Percentiles rank a stretch among this genome's conserved stretches.
Evolutionary conservation across 2,329 filamentous ascomycete species (phyloP).

Genomic region (Botrytis paeoniae): DNA sequence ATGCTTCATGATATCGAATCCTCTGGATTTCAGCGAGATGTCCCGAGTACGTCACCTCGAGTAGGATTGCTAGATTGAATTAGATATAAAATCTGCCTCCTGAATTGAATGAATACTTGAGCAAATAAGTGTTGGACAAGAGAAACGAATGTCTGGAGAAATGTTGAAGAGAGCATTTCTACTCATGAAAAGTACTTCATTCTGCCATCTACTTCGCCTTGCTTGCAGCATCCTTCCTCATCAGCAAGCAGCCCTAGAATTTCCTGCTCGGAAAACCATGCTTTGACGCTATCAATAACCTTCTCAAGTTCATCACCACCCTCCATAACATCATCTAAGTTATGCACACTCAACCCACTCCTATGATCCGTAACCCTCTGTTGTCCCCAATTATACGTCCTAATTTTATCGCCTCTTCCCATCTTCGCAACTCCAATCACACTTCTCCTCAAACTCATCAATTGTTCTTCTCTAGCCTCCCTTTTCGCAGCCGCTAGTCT

Average conservation of each 20-base stretch:
- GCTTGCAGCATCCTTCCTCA: conserved; percentile 41
- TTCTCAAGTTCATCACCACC: conserved; percentile 61
- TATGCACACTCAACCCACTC: conserved; percentile 62
- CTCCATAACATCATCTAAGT: conserved; percentile 62
- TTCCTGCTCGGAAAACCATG: conserved; percentile 65
- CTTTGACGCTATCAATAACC: conserved; percentile 65
- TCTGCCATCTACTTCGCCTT: conserved; percentile 22
- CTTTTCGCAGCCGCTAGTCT: conserved; percentile 76
- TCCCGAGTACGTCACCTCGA: not conserved
- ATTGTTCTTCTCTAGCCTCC: conserved; percentile 80
- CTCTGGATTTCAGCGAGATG: not conserved
- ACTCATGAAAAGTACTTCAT: not conserved
- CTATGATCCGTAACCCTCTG: conserved; percentile 71
- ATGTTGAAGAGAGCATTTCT: not conserved
- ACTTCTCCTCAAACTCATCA: conserved; percentile 69
- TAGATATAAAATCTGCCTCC: not conserved
- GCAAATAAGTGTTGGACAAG: not conserved
- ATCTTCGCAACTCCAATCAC: conserved; percentile 78
- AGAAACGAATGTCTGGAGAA: not conserved
- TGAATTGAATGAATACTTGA: not conserved
- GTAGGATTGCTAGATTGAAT: not conserved
- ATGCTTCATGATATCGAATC: not conserved
- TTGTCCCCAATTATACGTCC: conserved; percentile 71
- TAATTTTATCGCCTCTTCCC: conserved; percentile 87
- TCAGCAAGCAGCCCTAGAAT: conserved; percentile 57